Percentiles rank a stretch among this genome's conserved stretches.
These are phyloP conservation scores for Haberlea rhodopensis DNA, from an alignment of 257 asterid species.

Conservation along the genomic window DNA sequence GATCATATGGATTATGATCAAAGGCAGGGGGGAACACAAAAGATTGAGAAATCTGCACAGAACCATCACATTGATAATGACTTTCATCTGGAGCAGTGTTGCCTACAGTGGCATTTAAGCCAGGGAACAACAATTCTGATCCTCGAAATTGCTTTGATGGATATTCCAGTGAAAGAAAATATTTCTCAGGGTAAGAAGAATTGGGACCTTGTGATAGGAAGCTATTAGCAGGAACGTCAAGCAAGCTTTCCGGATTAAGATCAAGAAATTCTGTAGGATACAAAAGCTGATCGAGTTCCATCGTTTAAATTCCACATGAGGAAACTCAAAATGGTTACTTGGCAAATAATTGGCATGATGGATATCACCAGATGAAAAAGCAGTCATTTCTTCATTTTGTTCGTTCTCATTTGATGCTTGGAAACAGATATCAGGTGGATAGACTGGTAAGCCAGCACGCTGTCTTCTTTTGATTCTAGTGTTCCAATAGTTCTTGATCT, in stretches of 20 bases:
- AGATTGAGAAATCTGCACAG: constrained; percentile 33
- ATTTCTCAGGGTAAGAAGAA: constrained; percentile 24
- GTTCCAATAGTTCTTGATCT: constrained; percentile 35
- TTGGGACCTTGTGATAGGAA: constrained; percentile 31
- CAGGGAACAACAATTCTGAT: constrained; percentile 31
- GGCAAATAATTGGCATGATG: constrained; percentile 30
- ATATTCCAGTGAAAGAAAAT: constrained; percentile 30
- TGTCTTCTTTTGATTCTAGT: constrained; percentile 34
- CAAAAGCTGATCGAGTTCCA: constrained; percentile 32
- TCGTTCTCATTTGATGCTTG: constrained; percentile 30
- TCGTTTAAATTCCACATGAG: constrained; percentile 43
- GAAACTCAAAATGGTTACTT: constrained; percentile 33
- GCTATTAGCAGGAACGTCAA: constrained; percentile 35
- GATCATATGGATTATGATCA: no score
- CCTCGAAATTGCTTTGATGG: constrained; percentile 48
- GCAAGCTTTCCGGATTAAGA: no score
- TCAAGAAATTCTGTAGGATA: no score
- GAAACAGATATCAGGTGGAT: constrained; percentile 31
- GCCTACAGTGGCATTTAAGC: constrained; percentile 20
- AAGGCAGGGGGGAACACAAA: constrained; percentile 30
- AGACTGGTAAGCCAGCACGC: constrained; percentile 33
- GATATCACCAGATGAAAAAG: constrained; percentile 27
- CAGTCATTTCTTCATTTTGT: constrained; percentile 26
- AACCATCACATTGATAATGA: constrained; percentile 35
- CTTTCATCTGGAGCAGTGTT: constrained; percentile 27